Evolutionary conservation across 2,329 filamentous ascomycete species (phyloP), one percentile per base, ranked within the genome.

Genomic region (Pseudocercospora musae): DNA sequence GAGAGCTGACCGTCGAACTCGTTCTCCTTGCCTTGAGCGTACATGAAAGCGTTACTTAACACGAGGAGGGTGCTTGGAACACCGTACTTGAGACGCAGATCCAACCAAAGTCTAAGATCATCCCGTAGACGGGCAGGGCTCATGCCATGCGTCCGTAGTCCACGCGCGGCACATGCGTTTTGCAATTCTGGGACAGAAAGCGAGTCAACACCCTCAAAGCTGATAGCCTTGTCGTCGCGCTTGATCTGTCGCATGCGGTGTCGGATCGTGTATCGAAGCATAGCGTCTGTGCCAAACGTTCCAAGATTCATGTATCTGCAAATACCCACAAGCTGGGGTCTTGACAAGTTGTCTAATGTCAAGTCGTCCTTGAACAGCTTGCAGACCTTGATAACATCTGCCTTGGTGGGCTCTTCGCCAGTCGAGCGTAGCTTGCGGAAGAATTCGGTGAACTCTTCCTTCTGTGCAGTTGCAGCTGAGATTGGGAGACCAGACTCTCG

Each of bases 201-300:
- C 58, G 89, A 93, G 64, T 96, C 92, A 29, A 99, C 89, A 33
- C 95, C 93, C 78, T 99, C 95, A 74, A 89, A 96, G 76, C 87
- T 90, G 75, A 99, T 99, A 66, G 93, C 92, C 69, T 88, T 89
- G 79, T 99, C 95, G 74, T 99, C 95, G 66, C 94, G 89, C 87
- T 99, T 99, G 83, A 98, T 98, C 79, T 99, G 95, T 71, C 94
- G 88, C 95, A 99, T 99, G 66, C 94, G 91, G 79, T 98, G 93
- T 62, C 95, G 91, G 72, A 99, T 87, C 76, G 96, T 92, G 80
- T 99, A 99, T 59, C 95, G 91, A 57, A 99, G 88, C 90, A 99
- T 96, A 77, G 92, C 91, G 78, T 99, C 95, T 21, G 95, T 98
- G 68, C 95, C 95, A 72, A 98, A 97, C 0, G 92, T 94, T 80